Evolutionary conservation across 2,329 filamentous ascomycete genomes (phyloP), one percentile per base, ranked within the genome.

Genomic region (Aureobasidium sp.): DNA sequence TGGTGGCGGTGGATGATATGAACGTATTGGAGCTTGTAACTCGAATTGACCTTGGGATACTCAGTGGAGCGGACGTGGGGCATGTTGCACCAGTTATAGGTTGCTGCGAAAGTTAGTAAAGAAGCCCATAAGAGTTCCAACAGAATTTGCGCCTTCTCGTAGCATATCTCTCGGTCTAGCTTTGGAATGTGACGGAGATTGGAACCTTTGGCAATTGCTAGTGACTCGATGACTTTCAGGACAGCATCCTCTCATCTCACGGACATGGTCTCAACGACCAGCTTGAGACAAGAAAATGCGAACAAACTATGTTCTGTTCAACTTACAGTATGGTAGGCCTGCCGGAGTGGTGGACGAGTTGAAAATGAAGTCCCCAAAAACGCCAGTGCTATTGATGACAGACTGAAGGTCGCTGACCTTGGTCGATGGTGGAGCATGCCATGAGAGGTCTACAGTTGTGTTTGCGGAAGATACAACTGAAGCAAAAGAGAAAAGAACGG

Each of bases 71-170:
- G 81, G n/a, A 89, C 87, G 74, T 93, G 90, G 0, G 90, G 90
- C 89, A 94, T 94, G 69, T 94, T 92, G 74, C 90, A 94, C 80
- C 80, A 93, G 72, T 93, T 91, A 74, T 92, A 92, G 1, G 76
- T 79, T 42, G 69, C 59, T 61, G 7, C 2, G 4, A 34, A 25
- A 44, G 39, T 60, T 8, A 60, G 58, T 6, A 34, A 51, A 16
- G 8, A 14, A 11, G 25, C 7, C 7, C 7, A 44, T 8, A 4
- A 11, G 10, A 9, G 10, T 44, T 6, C 3, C 2, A 1, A 44
- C 8, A 44, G 1, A 3, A 21, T 25, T n/a, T 27, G 13, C 21
- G 30, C 34, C 29, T 9, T 42, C 9, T 9, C 14, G 44, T 25
- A 14, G 8, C 25, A 14, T 47, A 7, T 29, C 44, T 27, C 8